These are phyloP conservation scores for Termitomyces sp. DNA, from an alignment of 768 basidiomycete species.

Conservation along the genomic window DNA sequence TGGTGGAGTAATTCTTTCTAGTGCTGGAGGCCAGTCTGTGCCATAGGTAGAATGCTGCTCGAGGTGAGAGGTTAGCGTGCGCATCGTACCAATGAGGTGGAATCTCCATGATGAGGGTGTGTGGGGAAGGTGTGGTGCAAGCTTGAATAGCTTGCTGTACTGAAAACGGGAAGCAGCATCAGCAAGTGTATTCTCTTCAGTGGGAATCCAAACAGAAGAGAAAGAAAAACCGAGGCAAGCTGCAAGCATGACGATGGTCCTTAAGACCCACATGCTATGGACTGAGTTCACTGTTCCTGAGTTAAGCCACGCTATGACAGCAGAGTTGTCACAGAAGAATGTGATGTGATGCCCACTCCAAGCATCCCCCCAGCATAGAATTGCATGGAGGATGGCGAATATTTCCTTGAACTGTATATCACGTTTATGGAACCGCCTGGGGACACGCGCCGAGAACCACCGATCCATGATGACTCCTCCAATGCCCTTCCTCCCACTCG, in stretches of 20 bases:
- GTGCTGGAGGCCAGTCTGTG: background rate
- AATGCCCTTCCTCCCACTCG: slow-evolving; percentile 16
- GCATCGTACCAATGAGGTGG: background rate
- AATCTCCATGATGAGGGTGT: background rate
- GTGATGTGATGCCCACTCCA: background rate
- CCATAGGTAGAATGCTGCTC: too few species aligned
- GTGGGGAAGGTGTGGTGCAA: background rate
- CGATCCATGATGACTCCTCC: slow-evolving; percentile 16
- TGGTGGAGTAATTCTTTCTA: background rate
- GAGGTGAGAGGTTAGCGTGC: too few species aligned
- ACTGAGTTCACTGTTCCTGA: too few species aligned
- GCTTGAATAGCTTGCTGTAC: background rate
- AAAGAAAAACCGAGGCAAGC: background rate
- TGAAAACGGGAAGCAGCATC: too few species aligned
- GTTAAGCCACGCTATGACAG: too few species aligned
- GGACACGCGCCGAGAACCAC: background rate
- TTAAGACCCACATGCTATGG: too few species aligned
- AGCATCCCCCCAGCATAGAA: slow-evolving; percentile 1
- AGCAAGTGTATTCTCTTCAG: too few species aligned
- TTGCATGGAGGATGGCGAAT: background rate
- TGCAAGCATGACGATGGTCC: background rate
- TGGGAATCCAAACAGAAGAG: background rate
- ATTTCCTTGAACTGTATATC: background rate
- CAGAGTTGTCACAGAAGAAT: too few species aligned
- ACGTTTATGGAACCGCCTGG: background rate